These are phyloP conservation scores for Trametes cingulata DNA, from an alignment of 768 basidiomycete species.

Conservation along the genomic window DNA sequence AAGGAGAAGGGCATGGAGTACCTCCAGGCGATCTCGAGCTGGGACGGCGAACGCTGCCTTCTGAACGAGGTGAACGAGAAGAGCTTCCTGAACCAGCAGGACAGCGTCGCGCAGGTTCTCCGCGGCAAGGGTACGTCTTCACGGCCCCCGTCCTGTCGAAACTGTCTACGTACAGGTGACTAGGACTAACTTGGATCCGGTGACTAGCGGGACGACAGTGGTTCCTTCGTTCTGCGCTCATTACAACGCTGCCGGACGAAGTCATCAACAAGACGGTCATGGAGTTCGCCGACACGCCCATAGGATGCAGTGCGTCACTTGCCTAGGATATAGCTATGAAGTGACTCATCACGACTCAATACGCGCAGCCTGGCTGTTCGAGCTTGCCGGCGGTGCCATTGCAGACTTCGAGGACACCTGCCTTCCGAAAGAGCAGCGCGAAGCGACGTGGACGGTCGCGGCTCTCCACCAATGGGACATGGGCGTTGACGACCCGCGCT, in stretches of 20 bases:
- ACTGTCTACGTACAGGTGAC: background rate
- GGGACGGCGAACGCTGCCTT: slow-evolving; percentile 85
- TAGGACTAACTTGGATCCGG: background rate
- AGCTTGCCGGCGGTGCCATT: slow-evolving; percentile 82
- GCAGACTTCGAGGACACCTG: slow-evolving; percentile 72
- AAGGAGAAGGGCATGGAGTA: slow-evolving; percentile 74
- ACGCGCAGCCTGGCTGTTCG: slow-evolving; percentile 83
- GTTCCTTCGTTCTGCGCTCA: slow-evolving; percentile 87
- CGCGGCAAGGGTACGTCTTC: slow-evolving; percentile 68
- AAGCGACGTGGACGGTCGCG: slow-evolving; percentile 82
- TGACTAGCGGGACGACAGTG: slow-evolving; percentile 74
- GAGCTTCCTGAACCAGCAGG: slow-evolving; percentile 86
- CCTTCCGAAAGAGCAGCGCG: slow-evolving; percentile 74
- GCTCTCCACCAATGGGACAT: slow-evolving; percentile 95
- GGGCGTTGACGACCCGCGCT: slow-evolving; percentile 76
- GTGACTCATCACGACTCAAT: no score
- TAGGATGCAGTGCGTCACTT: slow-evolving; percentile 82
- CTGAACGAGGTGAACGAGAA: slow-evolving; percentile 92
- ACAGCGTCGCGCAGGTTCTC: slow-evolving; percentile 87
- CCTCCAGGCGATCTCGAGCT: slow-evolving; percentile 81
- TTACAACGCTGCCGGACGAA: slow-evolving; percentile 84
- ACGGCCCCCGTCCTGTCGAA: no score
- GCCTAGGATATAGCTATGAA: no score
- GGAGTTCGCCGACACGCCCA: slow-evolving; percentile 79
- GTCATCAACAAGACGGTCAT: slow-evolving; percentile 81